Conservation (phyloP, 768 basidiomycete genomes). For the Trametes meyenii region DNA sequence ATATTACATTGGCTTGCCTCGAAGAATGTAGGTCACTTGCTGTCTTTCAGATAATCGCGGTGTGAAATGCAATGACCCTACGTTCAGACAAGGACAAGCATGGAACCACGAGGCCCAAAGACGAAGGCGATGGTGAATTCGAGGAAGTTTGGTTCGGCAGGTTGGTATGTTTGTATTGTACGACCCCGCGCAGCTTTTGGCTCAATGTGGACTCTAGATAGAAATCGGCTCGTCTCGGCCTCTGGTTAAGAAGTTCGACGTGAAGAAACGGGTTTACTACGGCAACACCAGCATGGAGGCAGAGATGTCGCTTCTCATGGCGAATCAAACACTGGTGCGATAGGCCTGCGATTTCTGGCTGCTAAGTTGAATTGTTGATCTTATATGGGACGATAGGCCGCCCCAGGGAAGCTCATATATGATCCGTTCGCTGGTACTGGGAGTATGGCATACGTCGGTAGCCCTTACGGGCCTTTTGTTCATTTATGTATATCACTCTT, state of each 20-base stretch:
- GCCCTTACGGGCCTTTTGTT: background rate
- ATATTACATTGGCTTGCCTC: constrained; percentile 71
- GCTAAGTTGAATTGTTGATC: background rate
- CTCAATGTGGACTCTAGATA: constrained; percentile 43
- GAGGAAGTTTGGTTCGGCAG: constrained; percentile 80
- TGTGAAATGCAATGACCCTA: background rate
- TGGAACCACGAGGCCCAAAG: constrained; percentile 47
- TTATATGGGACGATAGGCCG: constrained; percentile 51
- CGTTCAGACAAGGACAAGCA: constrained; percentile 51
- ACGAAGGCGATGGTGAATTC: constrained; percentile 70
- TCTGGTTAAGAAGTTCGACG: constrained; percentile 72
- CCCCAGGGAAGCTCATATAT: constrained; percentile 88
- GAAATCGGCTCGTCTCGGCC: constrained; percentile 68
- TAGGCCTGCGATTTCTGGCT: background rate
- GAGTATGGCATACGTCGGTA: constrained; percentile 81
- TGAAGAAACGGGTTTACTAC: constrained; percentile 88
- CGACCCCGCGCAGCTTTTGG: background rate
- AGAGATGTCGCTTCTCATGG: constrained; percentile 94
- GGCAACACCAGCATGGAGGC: constrained; percentile 99
- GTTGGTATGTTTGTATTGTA: constrained; percentile 60
- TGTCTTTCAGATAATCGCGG: background rate
- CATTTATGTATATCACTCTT: background rate
- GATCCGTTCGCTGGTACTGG: constrained; percentile 97
- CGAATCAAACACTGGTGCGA: constrained; percentile 86
- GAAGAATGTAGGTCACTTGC: constrained; percentile 78